Percentiles rank a stretch among this genome's conserved stretches.
These are phyloP conservation scores for Botrytis deweyae DNA, from an alignment of 2,329 filamentous ascomycete genomes.

Conservation along the genomic window DNA sequence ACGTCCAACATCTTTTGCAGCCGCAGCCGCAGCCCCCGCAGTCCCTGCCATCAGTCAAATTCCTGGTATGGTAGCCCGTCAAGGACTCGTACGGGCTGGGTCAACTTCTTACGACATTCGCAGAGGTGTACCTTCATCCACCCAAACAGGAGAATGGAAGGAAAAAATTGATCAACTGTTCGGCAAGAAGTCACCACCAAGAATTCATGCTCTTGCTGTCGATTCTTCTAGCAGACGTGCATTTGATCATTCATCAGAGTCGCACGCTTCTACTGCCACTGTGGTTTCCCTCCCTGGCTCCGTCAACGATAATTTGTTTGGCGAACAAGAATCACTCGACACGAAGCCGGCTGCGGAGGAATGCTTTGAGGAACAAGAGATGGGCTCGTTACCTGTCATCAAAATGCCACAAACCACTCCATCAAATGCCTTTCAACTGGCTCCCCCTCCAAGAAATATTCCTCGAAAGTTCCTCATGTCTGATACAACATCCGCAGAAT, in stretches of 20 bases:
- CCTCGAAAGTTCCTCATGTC: constrained; percentile 51
- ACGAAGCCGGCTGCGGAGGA: constrained; percentile 74
- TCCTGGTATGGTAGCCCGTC: constrained; percentile 27
- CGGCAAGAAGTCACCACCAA: constrained; percentile 55
- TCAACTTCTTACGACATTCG: constrained; percentile 45
- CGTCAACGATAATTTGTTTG: constrained; percentile 33
- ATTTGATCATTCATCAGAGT: constrained; percentile 55
- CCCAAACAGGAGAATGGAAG: constrained; percentile 61
- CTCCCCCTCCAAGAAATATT: constrained; percentile 53
- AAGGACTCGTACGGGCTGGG: constrained; percentile 43
- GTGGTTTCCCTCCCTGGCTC: constrained; percentile 67
- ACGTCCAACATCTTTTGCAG: constrained; percentile 46
- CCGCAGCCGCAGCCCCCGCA: constrained; percentile 40
- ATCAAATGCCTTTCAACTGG: constrained; percentile 62
- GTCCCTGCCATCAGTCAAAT: constrained; percentile 25
- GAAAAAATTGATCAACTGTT: constrained; percentile 78
- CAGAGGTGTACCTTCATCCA: constrained; percentile 34
- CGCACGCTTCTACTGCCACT: constrained; percentile 56
- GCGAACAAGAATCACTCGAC: constrained; percentile 48
- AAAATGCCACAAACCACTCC: constrained; percentile 64
- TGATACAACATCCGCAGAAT: constrained; percentile 48
- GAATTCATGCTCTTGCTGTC: constrained; percentile 60
- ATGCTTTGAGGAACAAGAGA: constrained; percentile 79
- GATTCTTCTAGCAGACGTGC: constrained; percentile 67
- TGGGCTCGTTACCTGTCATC: constrained; percentile 72